Percentiles rank a stretch among this genome's conserved stretches.
Evolutionary conservation across 139 green algal genomes (phyloP).

Genomic region (Yamagishiella unicocca): DNA sequence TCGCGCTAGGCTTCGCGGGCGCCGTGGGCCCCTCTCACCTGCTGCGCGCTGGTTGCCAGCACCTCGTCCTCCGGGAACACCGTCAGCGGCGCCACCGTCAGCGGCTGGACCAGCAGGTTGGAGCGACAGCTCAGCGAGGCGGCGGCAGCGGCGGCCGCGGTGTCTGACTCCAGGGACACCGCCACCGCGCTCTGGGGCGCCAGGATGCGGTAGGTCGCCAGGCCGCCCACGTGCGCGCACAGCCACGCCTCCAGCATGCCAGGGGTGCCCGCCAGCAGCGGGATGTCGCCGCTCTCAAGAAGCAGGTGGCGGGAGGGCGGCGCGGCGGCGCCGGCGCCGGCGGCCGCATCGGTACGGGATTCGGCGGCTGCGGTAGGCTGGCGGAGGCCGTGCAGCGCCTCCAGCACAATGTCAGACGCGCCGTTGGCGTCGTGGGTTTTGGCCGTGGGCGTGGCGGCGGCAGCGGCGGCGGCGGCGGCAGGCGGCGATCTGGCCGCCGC

Average conservation of each 20-base stretch:
- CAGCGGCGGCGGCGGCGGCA: neutral
- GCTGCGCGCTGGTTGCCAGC: neutral
- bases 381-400: neutral
- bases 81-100: slow-evolving; percentile 27
- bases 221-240: slow-evolving; percentile 14
- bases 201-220: slow-evolving; percentile 40
- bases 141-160: neutral
- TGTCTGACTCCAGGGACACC: slow-evolving; percentile 8
- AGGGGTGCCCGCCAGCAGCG: slow-evolving; percentile 28
- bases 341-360: neutral
- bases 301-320: slow-evolving; percentile 15
- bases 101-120: slow-evolving; percentile 34
- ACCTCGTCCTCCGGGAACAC: slow-evolving; percentile 34
- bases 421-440: neutral
- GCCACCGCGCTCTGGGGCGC: neutral
- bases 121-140: neutral
- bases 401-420: neutral
- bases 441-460: too few relatives aligned
- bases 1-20: neutral
- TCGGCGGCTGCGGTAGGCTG: neutral
- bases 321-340: neutral
- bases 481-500: neutral
- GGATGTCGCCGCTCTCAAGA: slow-evolving; percentile 30
- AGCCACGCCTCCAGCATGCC: slow-evolving; percentile 51
- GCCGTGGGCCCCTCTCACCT: neutral